Base-by-base conservation (phyloP, 495 filamentous ascomycete genomes). In the Annulohypoxylon bovei region DNA sequence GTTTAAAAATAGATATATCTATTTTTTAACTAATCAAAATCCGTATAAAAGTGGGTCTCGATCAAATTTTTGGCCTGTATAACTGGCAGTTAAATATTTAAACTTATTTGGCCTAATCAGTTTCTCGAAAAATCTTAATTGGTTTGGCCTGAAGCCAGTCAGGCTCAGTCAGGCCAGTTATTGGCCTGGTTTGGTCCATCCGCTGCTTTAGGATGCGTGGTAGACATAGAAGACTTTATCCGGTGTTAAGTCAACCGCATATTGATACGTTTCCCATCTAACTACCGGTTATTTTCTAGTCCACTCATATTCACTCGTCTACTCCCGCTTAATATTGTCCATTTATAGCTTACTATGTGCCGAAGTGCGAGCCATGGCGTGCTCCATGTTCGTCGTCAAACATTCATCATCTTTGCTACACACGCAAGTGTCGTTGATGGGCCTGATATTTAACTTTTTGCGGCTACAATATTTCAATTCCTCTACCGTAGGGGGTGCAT, bases 231-330 rank as follows among this genome's bases (percentile, higher is more conserved):
- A 46, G 25, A 62, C 44, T 62, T 62, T 62, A 62, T 35, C 59
- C 59, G 59, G 46, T 9, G 23, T 27, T 14, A 25, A 25, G 22
- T 3, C 9, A 14, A 49, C 22, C 6, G 44, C 44, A 49, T 49
- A 49, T 49, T 39, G 30, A 28, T 50, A 14, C 3, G 57, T 56
- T 44, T 49, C 14, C 49, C 14, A 60, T 55, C 22, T 55, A 60
- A 47, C 22, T 55, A 57, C 65, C 65, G 65, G 65, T 30, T 62
- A 68, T 59, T 60, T 18, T 35, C 42, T 6, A 42, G 3, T 16
- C 18, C 33, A 12, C n/a, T 22, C 35, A 9, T 6, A 49, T 42
- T 58, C 9, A 18, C 33, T 33, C 16, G 9, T 20, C 7, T 42
- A 12, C 53, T 23, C 25, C 18, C 56, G 14, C 2, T 67, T 25